phyloP scores from a whole-genome alignment of 148 eudicot species.

The Spergularia marina region DNA sequence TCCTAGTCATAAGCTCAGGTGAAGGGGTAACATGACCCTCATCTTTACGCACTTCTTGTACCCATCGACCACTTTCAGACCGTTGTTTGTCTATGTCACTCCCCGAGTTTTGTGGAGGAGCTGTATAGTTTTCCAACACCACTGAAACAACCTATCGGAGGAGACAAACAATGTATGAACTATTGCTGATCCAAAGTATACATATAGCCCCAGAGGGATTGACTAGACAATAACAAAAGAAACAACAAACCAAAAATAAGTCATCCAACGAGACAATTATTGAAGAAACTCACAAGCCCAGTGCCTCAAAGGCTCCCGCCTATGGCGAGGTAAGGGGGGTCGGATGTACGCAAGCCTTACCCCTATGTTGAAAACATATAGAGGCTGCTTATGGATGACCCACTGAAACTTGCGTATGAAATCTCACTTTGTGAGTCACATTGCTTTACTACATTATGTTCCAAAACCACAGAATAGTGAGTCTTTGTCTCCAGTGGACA shows the following conservation, averaged over 20 bases:
- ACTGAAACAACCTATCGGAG: constrained; percentile 68
- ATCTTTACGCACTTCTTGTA: constrained; percentile 56
- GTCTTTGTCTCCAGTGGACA: too few species aligned
- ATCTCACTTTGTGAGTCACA: neutral
- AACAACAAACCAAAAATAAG: neutral
- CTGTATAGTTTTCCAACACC: constrained; percentile 75
- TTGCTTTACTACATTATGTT: too few species aligned
- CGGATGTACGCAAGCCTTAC: too few species aligned
- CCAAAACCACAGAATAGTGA: too few species aligned
- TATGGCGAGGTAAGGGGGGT: too few species aligned
- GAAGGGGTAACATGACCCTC: constrained; percentile 51
- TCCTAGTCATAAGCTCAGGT: constrained; percentile 34
- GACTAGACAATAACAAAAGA: constrained; percentile 10
- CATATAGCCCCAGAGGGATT: neutral
- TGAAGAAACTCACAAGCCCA: constrained; percentile 1
- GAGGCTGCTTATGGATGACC: too few species aligned
- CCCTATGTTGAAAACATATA: too few species aligned
- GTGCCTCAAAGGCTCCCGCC: neutral
- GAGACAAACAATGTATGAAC: constrained; percentile 5
- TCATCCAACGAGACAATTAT: neutral
- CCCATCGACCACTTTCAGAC: constrained; percentile 40
- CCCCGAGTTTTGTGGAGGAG: constrained; percentile 33
- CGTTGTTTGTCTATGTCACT: constrained; percentile 24
- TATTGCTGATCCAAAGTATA: constrained; percentile 2
- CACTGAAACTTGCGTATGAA: too few species aligned